Base-by-base conservation (phyloP, 208 protist species). In the Herpetomonas samuelpessoai region DNA sequence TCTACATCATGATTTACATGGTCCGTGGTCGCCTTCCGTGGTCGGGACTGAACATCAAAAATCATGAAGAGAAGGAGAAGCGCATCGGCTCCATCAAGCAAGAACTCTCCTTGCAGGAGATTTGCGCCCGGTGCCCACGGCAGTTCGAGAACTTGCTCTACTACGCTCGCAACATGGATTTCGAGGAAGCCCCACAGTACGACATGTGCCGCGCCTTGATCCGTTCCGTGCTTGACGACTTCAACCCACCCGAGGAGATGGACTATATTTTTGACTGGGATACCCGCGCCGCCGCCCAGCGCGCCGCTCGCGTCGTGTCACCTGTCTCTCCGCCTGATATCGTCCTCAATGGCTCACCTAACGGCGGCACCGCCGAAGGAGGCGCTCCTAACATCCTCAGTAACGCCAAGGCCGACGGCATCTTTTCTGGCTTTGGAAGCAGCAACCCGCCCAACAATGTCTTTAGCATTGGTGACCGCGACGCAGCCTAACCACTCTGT, bases 1-100 rank as follows among this genome's bases (percentile, higher is more conserved):
- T 90, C 51, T 96, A 97, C 58, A 78, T 98, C 28, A 78, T 99
- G 50, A 88, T 99, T 56, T 99, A 98, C 75, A 95, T 99, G 60
- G 79, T 97, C 51, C 81, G 91, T 24, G 97, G 97, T 6, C 71
- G 59, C 9, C 79, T 99, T 24, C 98, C 97, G 26, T 99, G 97
- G 97, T 90, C 97, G 12, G 84, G 85, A 18, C 65, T 99, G 25
- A 83, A 93, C 30, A 79, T 82, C 22, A 96, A 79, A 24, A 88
- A 97, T 51, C 68, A 55, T 4, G 61, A 93, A 18, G 83, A 95
- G 35, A 95, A 88, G 52, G 66, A 82, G 56, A 35, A 65, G 24
- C 66, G 60, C 44, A 89, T 93, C 38, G 74, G 63, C 25, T 70
- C 73, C 30, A 76, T 86, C 47, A 95, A 95, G 70, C 56, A 54